Conservation (phyloP, 768 basidiomycete species). For the Pholiota molesta region DNA sequence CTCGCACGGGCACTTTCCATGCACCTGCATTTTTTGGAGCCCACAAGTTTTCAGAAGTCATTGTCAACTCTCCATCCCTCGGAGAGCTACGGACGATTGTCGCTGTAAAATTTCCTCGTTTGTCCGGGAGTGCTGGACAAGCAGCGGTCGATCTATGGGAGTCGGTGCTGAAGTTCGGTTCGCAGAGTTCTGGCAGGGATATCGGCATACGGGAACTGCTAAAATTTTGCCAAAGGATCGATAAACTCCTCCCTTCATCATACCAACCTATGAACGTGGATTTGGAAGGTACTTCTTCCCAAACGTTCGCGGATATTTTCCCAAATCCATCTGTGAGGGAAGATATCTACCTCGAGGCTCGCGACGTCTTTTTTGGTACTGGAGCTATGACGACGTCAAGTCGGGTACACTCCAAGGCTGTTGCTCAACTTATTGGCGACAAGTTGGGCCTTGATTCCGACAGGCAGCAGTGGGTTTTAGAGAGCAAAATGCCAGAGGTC, state of each 20-base stretch:
- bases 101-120: conserved; percentile 60
- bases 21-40: conserved; percentile 78
- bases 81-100: conserved; percentile 77
- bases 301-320: conserved; percentile 49
- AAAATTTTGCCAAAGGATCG: conserved; percentile 80
- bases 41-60: conserved; percentile 80
- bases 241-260: conserved; percentile 57
- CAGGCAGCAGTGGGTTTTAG: conserved; percentile 69
- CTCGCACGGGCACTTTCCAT: conserved; percentile 50
- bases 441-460: conserved; percentile 72
- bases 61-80: conserved; percentile 58
- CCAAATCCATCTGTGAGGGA: conserved; percentile 80
- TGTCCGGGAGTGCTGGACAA: conserved; percentile 50
- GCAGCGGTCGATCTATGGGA: conserved; percentile 75
- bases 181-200: conserved; percentile 55
- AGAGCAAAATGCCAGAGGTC: conserved; percentile 66
- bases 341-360: conserved; percentile 85
- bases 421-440: conserved; percentile 59
- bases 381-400: conserved; percentile 56
- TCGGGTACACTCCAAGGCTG: conserved; percentile 47
- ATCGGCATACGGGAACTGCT: conserved; percentile 81
- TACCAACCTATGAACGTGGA: conserved; percentile 47
- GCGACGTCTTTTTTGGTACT: conserved; percentile 90
- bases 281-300: conserved; percentile 21
- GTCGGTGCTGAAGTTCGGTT: conserved; percentile 51